Evolutionary conservation across 352 stramenopile species (phyloP).

Genomic region (Phytophthora fragariaefolia): DNA sequence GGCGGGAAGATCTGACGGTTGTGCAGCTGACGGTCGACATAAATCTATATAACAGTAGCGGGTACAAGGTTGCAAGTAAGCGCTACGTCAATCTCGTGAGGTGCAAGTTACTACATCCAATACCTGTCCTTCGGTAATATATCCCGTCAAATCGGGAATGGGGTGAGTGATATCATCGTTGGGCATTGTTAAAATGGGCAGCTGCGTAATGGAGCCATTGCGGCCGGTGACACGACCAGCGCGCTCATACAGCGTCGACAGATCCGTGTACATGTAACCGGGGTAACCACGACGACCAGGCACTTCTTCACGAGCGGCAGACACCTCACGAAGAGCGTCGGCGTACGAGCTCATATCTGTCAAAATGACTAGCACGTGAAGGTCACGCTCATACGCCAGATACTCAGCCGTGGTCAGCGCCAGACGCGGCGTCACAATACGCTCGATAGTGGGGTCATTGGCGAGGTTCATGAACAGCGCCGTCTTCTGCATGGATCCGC

Average conservation of each 20-base stretch:
- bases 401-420: slow-evolving; percentile 99
- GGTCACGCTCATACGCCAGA: slow-evolving; percentile 98
- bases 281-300: slow-evolving; percentile 98
- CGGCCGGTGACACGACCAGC: slow-evolving; percentile 96
- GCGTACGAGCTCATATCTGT: slow-evolving; percentile 99
- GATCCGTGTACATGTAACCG: slow-evolving; percentile 99
- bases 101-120: neutral
- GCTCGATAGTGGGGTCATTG: slow-evolving; percentile 99
- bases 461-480: slow-evolving; percentile 99
- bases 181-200: slow-evolving; percentile 99
- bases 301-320: slow-evolving; percentile 94
- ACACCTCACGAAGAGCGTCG: slow-evolving; percentile 97
- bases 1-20: slow-evolving; percentile 99
- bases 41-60: slow-evolving; percentile 78
- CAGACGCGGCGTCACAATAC: slow-evolving; percentile 99
- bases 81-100: neutral
- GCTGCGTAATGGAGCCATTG: slow-evolving; percentile 99
- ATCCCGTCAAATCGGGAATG: slow-evolving; percentile 99
- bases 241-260: slow-evolving; percentile 99
- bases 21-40: slow-evolving; percentile 98
- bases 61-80: slow-evolving; percentile 7
- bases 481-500: slow-evolving; percentile 98
- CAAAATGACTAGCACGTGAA: slow-evolving; percentile 99
- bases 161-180: slow-evolving; percentile 99
- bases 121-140: slow-evolving; percentile 99